Conservation (phyloP, 768 basidiomycete species). For the Suillus americanus region DNA sequence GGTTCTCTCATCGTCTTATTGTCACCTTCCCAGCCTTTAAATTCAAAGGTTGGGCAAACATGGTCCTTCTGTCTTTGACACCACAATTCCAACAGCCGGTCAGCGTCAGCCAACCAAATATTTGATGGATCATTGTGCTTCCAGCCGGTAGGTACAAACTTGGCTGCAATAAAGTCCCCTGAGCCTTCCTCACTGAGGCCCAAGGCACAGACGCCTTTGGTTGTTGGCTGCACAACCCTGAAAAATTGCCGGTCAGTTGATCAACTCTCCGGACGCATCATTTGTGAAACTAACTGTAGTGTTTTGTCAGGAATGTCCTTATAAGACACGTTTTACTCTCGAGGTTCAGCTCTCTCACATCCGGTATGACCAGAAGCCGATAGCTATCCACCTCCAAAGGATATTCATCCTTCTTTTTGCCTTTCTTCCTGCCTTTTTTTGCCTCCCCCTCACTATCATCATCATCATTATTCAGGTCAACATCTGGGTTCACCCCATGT, state of each 20-base stretch:
- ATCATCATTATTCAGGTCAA: background rate
- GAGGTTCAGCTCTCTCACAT: background rate
- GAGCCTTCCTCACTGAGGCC: background rate
- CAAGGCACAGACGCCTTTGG: background rate
- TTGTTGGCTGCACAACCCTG: background rate
- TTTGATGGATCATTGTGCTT: background rate
- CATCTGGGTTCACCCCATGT: background rate
- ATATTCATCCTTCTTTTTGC: background rate
- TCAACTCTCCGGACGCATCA: background rate
- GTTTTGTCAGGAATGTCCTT: background rate
- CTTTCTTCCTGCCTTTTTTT: background rate
- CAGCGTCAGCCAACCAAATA: background rate
- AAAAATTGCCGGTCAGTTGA: background rate
- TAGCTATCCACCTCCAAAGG: slow-evolving; percentile 1
- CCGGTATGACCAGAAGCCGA: background rate
- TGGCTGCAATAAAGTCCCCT: background rate
- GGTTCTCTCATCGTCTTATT: background rate
- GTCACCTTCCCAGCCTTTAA: background rate
- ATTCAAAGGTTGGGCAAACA: background rate
- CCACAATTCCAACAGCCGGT: background rate
- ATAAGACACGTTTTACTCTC: background rate
- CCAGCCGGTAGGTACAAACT: background rate
- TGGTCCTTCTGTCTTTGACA: background rate
- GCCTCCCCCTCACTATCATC: background rate
- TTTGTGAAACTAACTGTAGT: background rate